A percentile compares a stretch with the other conserved stretches of the same genome.
Evolutionary conservation across 345 rosid species (phyloP).

Genomic region (Populus ilicifolia): DNA sequence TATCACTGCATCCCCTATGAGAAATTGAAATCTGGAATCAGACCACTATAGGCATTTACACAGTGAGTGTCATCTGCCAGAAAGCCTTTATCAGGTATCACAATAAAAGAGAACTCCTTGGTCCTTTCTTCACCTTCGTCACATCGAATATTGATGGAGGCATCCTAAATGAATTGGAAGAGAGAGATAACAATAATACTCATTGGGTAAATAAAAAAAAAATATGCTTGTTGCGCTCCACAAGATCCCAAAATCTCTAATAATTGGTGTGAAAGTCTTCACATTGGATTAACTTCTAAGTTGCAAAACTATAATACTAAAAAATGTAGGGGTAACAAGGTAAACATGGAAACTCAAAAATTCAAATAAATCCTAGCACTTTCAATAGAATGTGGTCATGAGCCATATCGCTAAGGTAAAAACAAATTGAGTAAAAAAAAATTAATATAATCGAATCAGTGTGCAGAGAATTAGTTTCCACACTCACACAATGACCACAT

Average conservation of each 20-base stretch:
- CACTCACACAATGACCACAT: neutral
- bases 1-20: no score
- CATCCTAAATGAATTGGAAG: neutral
- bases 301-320: neutral
- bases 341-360: neutral
- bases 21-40: neutral
- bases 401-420: neutral
- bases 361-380: neutral
- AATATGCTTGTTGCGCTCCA: neutral
- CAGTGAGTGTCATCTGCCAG: neutral
- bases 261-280: neutral
- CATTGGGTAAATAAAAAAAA: neutral
- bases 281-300: neutral
- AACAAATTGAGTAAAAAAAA: neutral
- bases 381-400: neutral
- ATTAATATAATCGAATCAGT: neutral
- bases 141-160: neutral
- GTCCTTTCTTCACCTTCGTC: neutral
- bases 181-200: neutral
- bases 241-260: no score
- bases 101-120: neutral
- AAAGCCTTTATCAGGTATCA: neutral
- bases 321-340: neutral
- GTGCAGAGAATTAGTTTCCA: neutral
- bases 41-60: neutral